Conservation (phyloP, 176 grass and related monocot species). For the Rhynchospora tenuis region DNA sequence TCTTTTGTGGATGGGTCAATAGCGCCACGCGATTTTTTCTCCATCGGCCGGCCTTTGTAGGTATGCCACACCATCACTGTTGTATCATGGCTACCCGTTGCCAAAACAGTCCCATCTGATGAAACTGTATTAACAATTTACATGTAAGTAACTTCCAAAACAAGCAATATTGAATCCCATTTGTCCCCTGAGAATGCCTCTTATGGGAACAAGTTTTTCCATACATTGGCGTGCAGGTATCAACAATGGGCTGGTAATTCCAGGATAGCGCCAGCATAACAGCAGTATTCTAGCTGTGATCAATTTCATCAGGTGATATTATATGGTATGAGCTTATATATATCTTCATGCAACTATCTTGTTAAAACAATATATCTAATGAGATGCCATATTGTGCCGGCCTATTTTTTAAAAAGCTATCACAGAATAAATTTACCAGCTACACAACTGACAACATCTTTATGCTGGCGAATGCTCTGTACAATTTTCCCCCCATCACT, state of each 20-base stretch:
- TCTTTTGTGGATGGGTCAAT: conserved; percentile 62
- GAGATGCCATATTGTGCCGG: background rate
- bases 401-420: conserved; percentile 1
- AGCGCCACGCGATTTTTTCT: conserved; percentile 44
- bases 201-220: background rate
- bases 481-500: conserved; percentile 91
- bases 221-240: background rate
- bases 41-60: conserved; percentile 62
- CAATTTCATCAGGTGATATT: conserved; percentile 12
- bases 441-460: conserved; percentile 95
- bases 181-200: conserved; percentile 14
- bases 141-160: conserved; percentile 17
- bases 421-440: conserved; percentile 54
- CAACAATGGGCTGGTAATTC: background rate
- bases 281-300: background rate
- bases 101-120: conserved; percentile 77
- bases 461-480: conserved; percentile 91
- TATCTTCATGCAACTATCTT: background rate
- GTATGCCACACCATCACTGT: conserved; percentile 97
- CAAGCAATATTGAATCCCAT: conserved; percentile 9
- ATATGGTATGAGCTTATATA: background rate
- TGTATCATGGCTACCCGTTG: conserved; percentile 96
- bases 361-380: background rate
- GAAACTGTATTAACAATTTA: conserved; percentile 59
- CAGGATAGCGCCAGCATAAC: background rate